Percentiles rank a stretch among this genome's conserved stretches.
Evolutionary conservation across 2,329 filamentous ascomycete species (phyloP).

Genomic region (Beauveria varroae): DNA sequence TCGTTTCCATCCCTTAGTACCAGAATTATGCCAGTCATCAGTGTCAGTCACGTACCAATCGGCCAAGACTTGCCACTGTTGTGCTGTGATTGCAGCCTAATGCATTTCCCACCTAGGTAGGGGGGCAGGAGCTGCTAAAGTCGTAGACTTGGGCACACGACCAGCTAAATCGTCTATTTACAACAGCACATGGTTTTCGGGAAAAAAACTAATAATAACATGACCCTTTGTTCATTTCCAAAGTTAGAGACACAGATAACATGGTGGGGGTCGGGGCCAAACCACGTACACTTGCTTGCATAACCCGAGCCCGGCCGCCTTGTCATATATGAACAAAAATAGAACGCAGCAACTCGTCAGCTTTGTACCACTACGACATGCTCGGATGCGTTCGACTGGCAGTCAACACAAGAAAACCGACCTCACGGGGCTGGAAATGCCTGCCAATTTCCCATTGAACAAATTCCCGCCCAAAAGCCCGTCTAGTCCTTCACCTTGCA

Average conservation of each 20-base stretch:
- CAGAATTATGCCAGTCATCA: too few relatives aligned
- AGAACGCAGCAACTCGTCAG: neutral
- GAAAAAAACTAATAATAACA: neutral
- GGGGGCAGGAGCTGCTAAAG: neutral
- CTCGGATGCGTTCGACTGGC: neutral
- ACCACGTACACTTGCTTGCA: neutral
- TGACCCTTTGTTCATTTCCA: neutral
- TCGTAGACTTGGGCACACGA: neutral
- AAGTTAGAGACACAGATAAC: neutral
- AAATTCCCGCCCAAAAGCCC: neutral
- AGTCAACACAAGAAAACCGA: neutral
- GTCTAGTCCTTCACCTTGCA: neutral
- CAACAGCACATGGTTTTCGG: neutral
- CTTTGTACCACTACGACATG: neutral
- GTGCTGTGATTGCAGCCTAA: neutral
- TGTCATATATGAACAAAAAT: neutral
- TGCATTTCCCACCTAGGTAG: neutral
- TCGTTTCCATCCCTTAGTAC: neutral
- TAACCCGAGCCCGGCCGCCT: neutral
- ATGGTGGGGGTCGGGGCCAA: neutral
- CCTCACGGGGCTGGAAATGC: neutral
- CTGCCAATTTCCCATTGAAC: neutral
- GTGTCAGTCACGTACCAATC: neutral
- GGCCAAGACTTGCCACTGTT: neutral
- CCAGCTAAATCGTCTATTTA: neutral